Evolutionary conservation across 1,284 basidiomycete genomes (phyloP).

Genomic region (Tilletia walkeri): DNA sequence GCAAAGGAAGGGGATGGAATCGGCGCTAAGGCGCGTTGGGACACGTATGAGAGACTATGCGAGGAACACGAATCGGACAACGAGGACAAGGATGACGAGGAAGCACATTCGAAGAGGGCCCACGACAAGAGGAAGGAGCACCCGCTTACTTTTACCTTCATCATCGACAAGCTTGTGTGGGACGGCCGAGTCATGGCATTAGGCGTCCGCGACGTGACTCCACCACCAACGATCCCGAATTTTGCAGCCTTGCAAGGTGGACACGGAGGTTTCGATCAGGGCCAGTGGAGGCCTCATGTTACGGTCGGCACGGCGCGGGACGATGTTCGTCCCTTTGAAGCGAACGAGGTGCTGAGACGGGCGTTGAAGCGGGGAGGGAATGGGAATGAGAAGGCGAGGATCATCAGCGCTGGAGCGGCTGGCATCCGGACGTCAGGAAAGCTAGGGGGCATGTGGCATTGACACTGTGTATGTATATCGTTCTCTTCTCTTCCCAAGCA

Average conservation of each 20-base stretch:
- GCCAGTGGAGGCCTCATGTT: conserved; percentile 67
- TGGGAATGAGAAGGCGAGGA: background rate
- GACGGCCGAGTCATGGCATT: conserved; percentile 75
- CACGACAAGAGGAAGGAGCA: background rate
- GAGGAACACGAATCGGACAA: background rate
- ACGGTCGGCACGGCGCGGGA: conserved; percentile 75
- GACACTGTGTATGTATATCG: no score
- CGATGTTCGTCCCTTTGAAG: conserved; percentile 70
- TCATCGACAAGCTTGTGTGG: conserved; percentile 66
- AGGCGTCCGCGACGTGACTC: conserved; percentile 18
- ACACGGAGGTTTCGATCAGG: conserved; percentile 27
- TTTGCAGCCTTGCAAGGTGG: conserved; percentile 17
- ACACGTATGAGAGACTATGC: conserved; percentile 19
- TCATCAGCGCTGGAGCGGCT: background rate
- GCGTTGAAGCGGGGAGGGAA: conserved; percentile 19
- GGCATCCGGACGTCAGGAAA: background rate
- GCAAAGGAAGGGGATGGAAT: conserved; percentile 32
- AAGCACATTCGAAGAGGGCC: background rate
- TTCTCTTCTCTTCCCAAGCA: no score
- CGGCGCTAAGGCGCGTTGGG: conserved; percentile 50
- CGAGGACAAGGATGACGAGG: background rate
- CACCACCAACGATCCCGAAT: background rate
- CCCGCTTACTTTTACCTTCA: conserved; percentile 66
- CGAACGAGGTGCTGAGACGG: conserved; percentile 63
- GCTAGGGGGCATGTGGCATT: conserved; percentile 3